Conservation (phyloP, 352 stramenopile species). For the Phytophthora lateralis region DNA sequence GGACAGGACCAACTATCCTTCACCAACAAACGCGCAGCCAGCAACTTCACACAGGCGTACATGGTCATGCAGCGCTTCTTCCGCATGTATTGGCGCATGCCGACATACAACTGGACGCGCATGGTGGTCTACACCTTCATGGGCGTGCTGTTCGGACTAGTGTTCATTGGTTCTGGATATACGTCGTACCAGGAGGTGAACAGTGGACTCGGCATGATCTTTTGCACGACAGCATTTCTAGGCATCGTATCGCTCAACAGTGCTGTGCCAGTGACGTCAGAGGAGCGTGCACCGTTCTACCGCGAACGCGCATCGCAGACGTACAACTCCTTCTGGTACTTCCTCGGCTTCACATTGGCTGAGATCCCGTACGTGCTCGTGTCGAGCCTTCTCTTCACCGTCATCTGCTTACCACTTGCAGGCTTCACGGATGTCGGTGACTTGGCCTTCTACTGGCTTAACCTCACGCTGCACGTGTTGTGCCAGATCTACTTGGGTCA, state of each 20-base stretch:
- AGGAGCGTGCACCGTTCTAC: conserved; percentile 89
- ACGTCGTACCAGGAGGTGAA: conserved; percentile 46
- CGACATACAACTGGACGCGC: conserved; percentile 79
- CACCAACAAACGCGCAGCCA: conserved; percentile 37
- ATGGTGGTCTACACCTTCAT: conserved; percentile 49
- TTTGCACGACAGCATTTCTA: conserved; percentile 79
- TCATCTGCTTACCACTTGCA: conserved; percentile 40
- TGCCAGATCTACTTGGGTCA: conserved; percentile 50
- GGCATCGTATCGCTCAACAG: conserved; percentile 75
- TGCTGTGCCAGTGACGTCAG: conserved; percentile 70
- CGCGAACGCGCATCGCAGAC: conserved; percentile 80
- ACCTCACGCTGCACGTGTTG: conserved; percentile 40
- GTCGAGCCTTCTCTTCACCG: conserved; percentile 38
- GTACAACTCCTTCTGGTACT: conserved; percentile 74
- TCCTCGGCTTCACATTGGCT: conserved; percentile 63
- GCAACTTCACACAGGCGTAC: conserved; percentile 29
- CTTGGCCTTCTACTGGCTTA: conserved; percentile 41
- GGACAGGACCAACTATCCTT: conserved; percentile 33
- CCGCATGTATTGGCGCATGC: conserved; percentile 77
- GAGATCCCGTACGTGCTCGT: conserved; percentile 64
- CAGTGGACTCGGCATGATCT: conserved; percentile 74
- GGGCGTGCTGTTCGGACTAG: conserved; percentile 64
- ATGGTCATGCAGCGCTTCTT: conserved; percentile 59
- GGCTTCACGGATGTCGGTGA: conserved; percentile 33
- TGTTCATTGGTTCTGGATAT: conserved; percentile 45